Conservation (phyloP, 108 stramenopile genomes). For the Fistulifera pelliculosa region DNA sequence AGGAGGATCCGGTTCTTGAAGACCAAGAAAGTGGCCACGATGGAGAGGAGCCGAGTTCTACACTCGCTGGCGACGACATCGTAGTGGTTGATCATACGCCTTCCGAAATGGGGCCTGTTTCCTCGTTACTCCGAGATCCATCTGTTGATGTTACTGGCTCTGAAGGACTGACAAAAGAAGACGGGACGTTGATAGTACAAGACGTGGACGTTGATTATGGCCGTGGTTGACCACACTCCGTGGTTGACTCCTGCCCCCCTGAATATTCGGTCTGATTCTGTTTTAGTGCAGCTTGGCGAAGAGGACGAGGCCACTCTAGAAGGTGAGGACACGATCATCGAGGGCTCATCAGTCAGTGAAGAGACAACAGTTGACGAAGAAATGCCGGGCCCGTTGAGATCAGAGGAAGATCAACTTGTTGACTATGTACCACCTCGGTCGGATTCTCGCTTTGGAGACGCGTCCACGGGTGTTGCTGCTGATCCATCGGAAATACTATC, state of each 20-base stretch:
- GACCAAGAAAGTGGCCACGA: constrained; percentile 8
- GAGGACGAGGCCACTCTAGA: constrained; percentile 20
- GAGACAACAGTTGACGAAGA: constrained; percentile 29
- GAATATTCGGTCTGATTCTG: constrained; percentile 18
- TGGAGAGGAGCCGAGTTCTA: constrained; percentile 5
- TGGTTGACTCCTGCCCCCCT: constrained; percentile 10
- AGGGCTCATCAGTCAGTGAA: constrained; percentile 12
- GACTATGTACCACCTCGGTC: constrained; percentile 35
- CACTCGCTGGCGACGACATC: constrained; percentile 8
- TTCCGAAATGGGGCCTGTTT: constrained; percentile 7
- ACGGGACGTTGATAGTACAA: constrained; percentile 10
- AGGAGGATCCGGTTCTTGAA: constrained; percentile 20
- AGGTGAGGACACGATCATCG: constrained; percentile 19
- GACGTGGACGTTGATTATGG: constrained; percentile 14
- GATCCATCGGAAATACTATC: constrained; percentile 42
- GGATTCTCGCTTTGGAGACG: constrained; percentile 10
- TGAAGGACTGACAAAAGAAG: constrained; percentile 1
- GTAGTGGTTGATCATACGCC: constrained; percentile 34
- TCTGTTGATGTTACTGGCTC: constrained; percentile 20
- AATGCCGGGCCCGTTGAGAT: constrained; percentile 16
- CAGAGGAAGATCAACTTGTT: constrained; percentile 26
- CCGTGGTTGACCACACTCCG: constrained; percentile 35
- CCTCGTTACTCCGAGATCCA: not conserved
- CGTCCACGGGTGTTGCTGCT: constrained; percentile 20
- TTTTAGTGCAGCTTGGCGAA: constrained; percentile 8